Base-by-base conservation (phyloP, 768 basidiomycete genomes). In the Amanita polypyramis region DNA sequence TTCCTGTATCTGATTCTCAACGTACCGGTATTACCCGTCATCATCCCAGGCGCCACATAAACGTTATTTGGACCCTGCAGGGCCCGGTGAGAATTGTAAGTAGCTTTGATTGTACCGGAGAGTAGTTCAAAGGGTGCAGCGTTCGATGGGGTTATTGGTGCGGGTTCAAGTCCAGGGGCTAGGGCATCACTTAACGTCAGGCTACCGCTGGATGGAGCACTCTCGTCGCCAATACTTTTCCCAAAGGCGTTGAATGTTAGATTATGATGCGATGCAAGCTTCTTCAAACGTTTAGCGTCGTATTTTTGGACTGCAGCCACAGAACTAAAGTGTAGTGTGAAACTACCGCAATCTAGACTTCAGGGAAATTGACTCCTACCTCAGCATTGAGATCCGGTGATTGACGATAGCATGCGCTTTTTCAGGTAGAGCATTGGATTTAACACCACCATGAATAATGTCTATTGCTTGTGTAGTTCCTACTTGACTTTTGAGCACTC, bases 401-500 rank as follows among this genome's bases (percentile, higher is more conserved):
- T 89, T 85, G 23, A 88, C 72, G 19, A 87, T 61, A 0, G 44
- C 44, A 1, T 68, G 79, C 1, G 77, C 82, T 47, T 66, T 70
- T 62, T 91, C 88, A 0, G 89, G 89, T 19, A 93, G 73, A 21
- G 87, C 86, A 56, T 91, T 91, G 21, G 72, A 70, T 62, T 89
- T 88, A 23, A 81, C 75, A 9, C 80, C 82, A 17, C 79, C 79
- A n/a, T 69, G 65, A 30, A 80, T 72, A 10, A 92, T 58, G 56
- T 89, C 86, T 37, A 83, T 73, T 1, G 89, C 89, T 61, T 88
- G 85, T 1, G 88, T 89, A 3, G 85, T 89, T 29, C 77, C 70
- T 3, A 79, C 67, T 7, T 80, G 58, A 52, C 69, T 77, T 47
- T 68, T 70, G 52, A 68, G 65, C 3, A 52, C 20, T 0, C 57